Evolutionary conservation across 257 asterid species (phyloP), one percentile per base, ranked within the genome.

Genomic region (Plantago major): DNA sequence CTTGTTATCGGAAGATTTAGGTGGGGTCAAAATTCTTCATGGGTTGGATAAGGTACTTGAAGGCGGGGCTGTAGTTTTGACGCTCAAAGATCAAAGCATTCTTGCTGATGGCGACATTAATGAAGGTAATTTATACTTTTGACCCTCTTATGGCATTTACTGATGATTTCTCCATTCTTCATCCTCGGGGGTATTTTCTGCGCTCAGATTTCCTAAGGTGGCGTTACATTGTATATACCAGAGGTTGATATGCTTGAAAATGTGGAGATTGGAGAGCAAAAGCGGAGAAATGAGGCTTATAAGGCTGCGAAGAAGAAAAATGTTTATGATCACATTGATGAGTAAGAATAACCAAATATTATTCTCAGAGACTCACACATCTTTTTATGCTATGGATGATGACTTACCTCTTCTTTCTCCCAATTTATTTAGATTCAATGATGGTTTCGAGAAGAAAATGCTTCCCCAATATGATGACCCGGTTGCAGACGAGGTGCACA

Each of bases 381-480:
- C 13, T 42, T 50, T n/a, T 54, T 52, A 28, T 26, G n/a, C 18
- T 65, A 54, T 45, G 7, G 12, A 8, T 9, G 14, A 49, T 33
- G 40, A 30, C 70, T 64, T 51, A 73, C 49, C 19, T 16, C 46
- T 49, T 62, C 74, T 11, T 46, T 6, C 9, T 70, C 10, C 58
- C 3, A 12, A 26, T 52, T 16, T 62, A 19, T 67, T 61, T 75
- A 91, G 98, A 88, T 93, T 85, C 67, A 83, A 42, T 61, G 95
- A 83, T 15, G 85, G 79, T 59, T 54, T 57, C 51, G 87, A 75
- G 71, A 88, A 78, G 78, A 88, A 73, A 73, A 82, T 93, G 56
- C 94, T 93, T 72, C 97, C 97, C 10, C 97, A 93, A 16, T 93
- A 93, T 71, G 99, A 93, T 74, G 99, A 93, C 72, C 96, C 95